Conservation (phyloP, 192 early-diverging fungal species). For the Ambispora gerdemannii region DNA sequence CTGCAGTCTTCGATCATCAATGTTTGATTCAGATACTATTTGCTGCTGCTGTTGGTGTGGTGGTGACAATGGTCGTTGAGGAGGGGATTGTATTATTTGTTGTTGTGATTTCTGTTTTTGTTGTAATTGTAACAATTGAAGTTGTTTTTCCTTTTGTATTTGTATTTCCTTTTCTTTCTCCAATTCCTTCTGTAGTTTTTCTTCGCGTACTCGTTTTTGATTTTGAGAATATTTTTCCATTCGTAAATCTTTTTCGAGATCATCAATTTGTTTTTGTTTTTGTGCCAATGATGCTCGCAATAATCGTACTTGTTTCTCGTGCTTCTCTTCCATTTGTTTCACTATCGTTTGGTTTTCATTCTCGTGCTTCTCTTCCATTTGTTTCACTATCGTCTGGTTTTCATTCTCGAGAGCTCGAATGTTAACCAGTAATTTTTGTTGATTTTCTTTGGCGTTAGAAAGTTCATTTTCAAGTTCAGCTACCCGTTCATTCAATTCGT, state of each 20-base stretch:
- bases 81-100: not conserved
- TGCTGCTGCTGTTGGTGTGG: conserved; percentile 13
- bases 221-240: conserved; percentile 18
- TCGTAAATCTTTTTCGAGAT: conserved; percentile 18
- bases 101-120: not conserved
- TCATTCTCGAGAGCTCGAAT: conserved; percentile 7
- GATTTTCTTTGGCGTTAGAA: conserved; percentile 6
- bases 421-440: conserved; percentile 9
- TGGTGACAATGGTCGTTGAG: not conserved
- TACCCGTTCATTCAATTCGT: conserved; percentile 18
- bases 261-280: conserved; percentile 23
- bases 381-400: conserved; percentile 3
- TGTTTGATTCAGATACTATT: not conserved
- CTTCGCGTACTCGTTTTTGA: not conserved
- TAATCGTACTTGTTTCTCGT: conserved; percentile 13
- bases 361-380: conserved; percentile 29
- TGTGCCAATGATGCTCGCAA: conserved; percentile 2
- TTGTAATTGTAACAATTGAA: conserved; percentile 1
- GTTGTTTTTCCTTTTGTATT: not conserved
- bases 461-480: conserved; percentile 23
- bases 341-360: conserved; percentile 4
- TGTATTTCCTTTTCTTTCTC: conserved; percentile 4
- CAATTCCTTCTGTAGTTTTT: conserved; percentile 5
- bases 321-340: conserved; percentile 31
- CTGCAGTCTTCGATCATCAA: not conserved